These are phyloP conservation scores for Microdochium trichocladiopsis DNA, from an alignment of 2,329 filamentous ascomycete genomes.

Conservation along the genomic window DNA sequence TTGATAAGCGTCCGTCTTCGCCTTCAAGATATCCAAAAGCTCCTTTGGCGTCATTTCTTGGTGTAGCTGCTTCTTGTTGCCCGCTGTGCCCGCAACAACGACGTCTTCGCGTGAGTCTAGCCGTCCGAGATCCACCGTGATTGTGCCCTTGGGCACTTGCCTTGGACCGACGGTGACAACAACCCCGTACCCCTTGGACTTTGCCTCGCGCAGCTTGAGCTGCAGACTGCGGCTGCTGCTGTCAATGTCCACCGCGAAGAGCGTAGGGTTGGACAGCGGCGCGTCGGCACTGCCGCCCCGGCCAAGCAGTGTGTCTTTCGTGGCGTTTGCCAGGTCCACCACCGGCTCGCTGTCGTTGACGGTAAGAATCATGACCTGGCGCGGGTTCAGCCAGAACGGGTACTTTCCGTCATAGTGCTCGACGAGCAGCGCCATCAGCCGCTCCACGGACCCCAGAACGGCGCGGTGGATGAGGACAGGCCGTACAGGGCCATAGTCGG, in stretches of 20 bases:
- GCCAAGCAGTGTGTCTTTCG: conserved; percentile 44
- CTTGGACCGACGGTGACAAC: conserved; percentile 66
- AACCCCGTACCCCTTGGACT: conserved; percentile 62
- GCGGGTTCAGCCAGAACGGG: conserved; percentile 84
- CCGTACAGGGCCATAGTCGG: conserved; percentile 49
- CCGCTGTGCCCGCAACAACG: background rate
- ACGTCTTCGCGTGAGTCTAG: conserved; percentile 12
- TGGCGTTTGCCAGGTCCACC: conserved; percentile 37
- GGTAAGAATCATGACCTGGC: conserved; percentile 68
- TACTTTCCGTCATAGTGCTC: conserved; percentile 75
- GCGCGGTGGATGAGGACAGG: conserved; percentile 83
- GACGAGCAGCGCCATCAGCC: conserved; percentile 77
- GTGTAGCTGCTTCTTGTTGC: conserved; percentile 15
- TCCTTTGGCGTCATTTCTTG: conserved; percentile 25
- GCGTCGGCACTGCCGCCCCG: conserved; percentile 22
- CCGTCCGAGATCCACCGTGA: conserved; percentile 39
- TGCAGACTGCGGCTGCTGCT: conserved; percentile 52
- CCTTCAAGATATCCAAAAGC: background rate
- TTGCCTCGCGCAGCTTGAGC: conserved; percentile 69
- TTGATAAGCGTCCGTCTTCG: background rate
- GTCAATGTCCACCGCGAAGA: conserved; percentile 65
- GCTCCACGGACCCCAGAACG: conserved; percentile 76
- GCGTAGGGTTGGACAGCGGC: conserved; percentile 47
- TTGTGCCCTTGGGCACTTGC: conserved; percentile 51
- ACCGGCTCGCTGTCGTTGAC: conserved; percentile 56